These are phyloP conservation scores for Stramenopiles sp. DNA, from an alignment of 352 stramenopile species.

Conservation along the genomic window DNA sequence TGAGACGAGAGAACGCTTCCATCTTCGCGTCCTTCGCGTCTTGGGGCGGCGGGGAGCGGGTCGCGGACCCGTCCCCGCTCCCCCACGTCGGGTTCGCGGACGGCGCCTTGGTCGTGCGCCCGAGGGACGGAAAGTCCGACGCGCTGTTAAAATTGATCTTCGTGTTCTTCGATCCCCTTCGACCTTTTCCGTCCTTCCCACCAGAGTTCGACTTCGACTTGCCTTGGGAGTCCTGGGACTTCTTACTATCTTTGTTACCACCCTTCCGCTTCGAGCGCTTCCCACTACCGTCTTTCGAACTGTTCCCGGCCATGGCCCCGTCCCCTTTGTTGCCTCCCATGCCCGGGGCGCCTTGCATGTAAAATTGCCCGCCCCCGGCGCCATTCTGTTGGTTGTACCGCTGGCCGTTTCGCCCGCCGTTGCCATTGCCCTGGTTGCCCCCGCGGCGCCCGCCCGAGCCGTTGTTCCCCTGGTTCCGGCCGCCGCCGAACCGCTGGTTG, in stretches of 20 bases:
- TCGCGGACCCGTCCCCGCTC: neutral
- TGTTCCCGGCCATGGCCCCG: neutral
- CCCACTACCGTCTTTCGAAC: neutral
- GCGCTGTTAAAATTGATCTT: conserved; percentile 11
- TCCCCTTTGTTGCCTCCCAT: neutral
- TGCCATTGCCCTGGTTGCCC: conserved; percentile 23
- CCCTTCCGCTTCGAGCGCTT: neutral
- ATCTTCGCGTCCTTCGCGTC: conserved; percentile 2
- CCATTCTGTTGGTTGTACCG: conserved; percentile 16
- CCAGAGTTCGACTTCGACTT: neutral
- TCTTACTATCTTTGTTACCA: conserved; percentile 11
- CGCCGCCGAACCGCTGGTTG: conserved; percentile 23
- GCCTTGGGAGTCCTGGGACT: neutral
- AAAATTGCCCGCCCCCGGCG: neutral
- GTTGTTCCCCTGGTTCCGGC: conserved; percentile 18
- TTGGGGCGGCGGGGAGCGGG: neutral
- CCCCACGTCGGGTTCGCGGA: neutral
- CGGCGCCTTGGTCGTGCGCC: neutral
- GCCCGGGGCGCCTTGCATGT: neutral
- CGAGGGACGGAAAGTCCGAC: conserved; percentile 4
- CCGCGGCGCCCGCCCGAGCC: conserved; percentile 18
- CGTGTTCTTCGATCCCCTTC: neutral
- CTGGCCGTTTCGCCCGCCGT: conserved; percentile 24
- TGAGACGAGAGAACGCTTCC: conserved; percentile 6
- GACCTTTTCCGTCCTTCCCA: neutral